Evolutionary conservation across 495 filamentous ascomycete genomes (phyloP).

Genomic region (Annulohypoxylon moriforme): DNA sequence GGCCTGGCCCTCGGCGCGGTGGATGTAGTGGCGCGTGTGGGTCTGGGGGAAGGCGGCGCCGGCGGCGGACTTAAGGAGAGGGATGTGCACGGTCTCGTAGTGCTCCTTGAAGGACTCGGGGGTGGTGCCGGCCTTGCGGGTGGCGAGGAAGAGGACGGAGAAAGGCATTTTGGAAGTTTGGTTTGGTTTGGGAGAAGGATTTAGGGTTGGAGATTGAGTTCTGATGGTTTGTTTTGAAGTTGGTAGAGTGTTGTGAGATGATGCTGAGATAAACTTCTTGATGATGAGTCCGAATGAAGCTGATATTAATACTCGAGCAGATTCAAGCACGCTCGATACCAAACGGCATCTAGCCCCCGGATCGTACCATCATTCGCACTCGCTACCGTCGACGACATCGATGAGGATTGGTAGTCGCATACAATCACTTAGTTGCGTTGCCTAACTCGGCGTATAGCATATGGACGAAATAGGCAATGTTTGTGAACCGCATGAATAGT

Average conservation of each 20-base stretch:
- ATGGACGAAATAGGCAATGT: slow-evolving; percentile 4
- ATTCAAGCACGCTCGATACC: not conserved
- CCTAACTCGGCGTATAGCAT: slow-evolving; percentile 2
- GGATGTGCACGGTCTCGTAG: slow-evolving; percentile 49
- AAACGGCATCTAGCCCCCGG: not conserved
- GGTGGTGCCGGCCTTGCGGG: slow-evolving; percentile 48
- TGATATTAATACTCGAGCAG: slow-evolving; percentile 19
- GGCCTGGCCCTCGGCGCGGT: slow-evolving; percentile 33
- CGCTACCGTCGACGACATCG: slow-evolving; percentile 5
- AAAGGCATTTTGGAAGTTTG: slow-evolving; percentile 34
- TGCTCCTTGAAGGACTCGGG: slow-evolving; percentile 50
- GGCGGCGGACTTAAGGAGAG: slow-evolving; percentile 43
- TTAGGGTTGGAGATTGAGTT: slow-evolving; percentile 10
- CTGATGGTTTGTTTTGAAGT: slow-evolving; percentile 1
- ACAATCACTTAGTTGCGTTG: not conserved
- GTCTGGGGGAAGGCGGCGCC: slow-evolving; percentile 46
- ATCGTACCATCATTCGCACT: slow-evolving; percentile 10
- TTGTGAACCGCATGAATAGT: slow-evolving; percentile 2
- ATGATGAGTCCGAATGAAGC: not conserved
- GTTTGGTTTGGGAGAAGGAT: slow-evolving; percentile 1
- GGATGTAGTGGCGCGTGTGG: slow-evolving; percentile 48
- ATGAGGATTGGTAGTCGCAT: not conserved
- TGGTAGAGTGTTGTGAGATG: not conserved
- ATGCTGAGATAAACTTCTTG: not conserved
- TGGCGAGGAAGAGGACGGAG: slow-evolving; percentile 41